Percentiles rank a stretch among this genome's conserved stretches.
Evolutionary conservation across 345 rosid species (phyloP).

Genomic region (Lepidium africanum): DNA sequence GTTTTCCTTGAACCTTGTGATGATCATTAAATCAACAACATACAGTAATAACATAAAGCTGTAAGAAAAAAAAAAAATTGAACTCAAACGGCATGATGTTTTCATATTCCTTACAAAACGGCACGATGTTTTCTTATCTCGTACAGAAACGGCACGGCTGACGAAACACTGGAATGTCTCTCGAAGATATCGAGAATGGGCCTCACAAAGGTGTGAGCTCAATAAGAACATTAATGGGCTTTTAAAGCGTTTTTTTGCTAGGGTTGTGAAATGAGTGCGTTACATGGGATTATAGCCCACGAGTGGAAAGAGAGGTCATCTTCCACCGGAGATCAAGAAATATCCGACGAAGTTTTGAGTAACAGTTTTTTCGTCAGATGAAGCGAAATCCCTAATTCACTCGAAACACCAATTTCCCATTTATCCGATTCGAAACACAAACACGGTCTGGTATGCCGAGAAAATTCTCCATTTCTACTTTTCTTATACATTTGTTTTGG

Average conservation of each 20-base stretch:
- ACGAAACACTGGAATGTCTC: neutral
- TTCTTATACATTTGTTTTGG: conserved; percentile 32
- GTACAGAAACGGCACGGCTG: neutral
- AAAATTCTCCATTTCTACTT: conserved; percentile 27
- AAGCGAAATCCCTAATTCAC: conserved; percentile 30
- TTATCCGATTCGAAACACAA: conserved; percentile 23
- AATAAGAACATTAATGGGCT: neutral
- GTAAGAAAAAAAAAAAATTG: too few species aligned
- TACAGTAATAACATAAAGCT: too few species aligned
- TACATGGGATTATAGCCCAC: conserved; percentile 11
- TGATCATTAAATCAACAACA: too few species aligned
- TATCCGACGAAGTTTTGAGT: conserved; percentile 10
- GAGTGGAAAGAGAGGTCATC: neutral
- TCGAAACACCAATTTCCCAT: neutral
- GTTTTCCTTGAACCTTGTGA: too few species aligned
- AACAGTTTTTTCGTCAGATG: conserved; percentile 17
- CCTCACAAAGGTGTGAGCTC: neutral
- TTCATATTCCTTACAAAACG: too few species aligned
- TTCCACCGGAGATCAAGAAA: conserved; percentile 17
- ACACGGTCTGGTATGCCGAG: conserved; percentile 33
- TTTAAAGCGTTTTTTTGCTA: neutral
- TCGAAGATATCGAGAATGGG: neutral
- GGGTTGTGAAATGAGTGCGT: conserved; percentile 4
- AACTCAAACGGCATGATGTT: too few species aligned
- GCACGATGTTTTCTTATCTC: neutral